These are phyloP conservation scores for Lithospermum erythrorhizon DNA, from an alignment of 257 asterid genomes.

Conservation along the genomic window DNA sequence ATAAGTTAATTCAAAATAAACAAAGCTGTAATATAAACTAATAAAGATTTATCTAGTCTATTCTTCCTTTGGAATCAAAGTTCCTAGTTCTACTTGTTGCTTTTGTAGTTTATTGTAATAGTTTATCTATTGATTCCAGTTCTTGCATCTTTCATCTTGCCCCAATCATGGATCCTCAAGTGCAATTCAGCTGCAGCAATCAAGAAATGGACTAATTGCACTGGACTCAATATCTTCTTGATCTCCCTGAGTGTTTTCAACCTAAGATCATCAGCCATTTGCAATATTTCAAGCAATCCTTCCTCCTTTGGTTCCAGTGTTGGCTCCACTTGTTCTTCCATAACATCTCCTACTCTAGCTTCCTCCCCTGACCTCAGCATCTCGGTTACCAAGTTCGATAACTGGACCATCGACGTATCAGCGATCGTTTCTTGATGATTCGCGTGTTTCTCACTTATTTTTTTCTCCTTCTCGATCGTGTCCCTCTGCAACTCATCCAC, in stretches of 20 bases:
- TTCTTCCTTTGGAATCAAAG: too few relatives aligned
- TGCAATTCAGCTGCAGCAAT: conserved; percentile 67
- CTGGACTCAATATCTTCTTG: conserved; percentile 23
- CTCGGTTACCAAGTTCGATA: conserved; percentile 34
- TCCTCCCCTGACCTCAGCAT: conserved; percentile 16
- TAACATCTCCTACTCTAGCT: background rate
- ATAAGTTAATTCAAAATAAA: too few relatives aligned
- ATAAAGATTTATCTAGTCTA: too few relatives aligned
- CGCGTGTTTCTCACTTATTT: conserved; percentile 42
- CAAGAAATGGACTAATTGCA: conserved; percentile 53
- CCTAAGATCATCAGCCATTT: conserved; percentile 50
- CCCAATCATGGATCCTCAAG: conserved; percentile 73
- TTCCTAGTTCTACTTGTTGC: too few relatives aligned
- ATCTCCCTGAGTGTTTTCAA: conserved; percentile 35
- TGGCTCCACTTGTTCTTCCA: conserved; percentile 8
- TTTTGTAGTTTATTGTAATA: too few relatives aligned
- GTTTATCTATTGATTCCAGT: background rate
- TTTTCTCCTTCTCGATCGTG: conserved; percentile 36
- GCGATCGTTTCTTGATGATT: conserved; percentile 49
- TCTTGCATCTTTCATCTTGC: conserved; percentile 30
- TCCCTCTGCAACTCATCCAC: conserved; percentile 35
- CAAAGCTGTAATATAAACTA: too few relatives aligned
- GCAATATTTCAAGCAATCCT: conserved; percentile 23
- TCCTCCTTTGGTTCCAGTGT: conserved; percentile 34
- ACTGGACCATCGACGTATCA: conserved; percentile 41